These are phyloP conservation scores for Clonostachys sp. DNA, from an alignment of 2,329 filamentous ascomycete genomes.

Conservation along the genomic window DNA sequence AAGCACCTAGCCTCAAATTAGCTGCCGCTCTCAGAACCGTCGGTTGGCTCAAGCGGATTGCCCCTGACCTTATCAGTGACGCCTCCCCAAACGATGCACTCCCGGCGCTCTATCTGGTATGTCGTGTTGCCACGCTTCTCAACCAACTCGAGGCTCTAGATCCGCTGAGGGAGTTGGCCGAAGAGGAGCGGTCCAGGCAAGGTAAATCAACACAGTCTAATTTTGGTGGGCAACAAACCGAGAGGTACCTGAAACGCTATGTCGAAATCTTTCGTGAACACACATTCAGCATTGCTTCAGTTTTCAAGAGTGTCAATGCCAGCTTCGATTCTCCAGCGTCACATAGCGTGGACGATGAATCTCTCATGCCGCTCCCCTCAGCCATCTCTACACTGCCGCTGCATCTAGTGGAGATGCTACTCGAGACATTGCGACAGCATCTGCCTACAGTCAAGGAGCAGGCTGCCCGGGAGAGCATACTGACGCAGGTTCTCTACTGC, in stretches of 20 bases:
- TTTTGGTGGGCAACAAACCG: slow-evolving; percentile 83
- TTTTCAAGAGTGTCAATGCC: slow-evolving; percentile 79
- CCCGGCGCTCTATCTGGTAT: slow-evolving; percentile 82
- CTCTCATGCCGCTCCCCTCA: slow-evolving; percentile 62
- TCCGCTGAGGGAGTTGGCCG: slow-evolving; percentile 81
- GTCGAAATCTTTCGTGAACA: slow-evolving; percentile 98
- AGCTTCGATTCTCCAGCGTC: slow-evolving; percentile 14
- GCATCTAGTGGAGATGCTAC: slow-evolving; percentile 75
- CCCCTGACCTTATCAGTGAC: slow-evolving; percentile 61
- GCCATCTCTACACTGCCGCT: slow-evolving; percentile 80
- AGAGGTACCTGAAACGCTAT: slow-evolving; percentile 89
- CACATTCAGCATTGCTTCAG: slow-evolving; percentile 90
- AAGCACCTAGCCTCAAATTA: slow-evolving; percentile 75
- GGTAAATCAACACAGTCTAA: slow-evolving; percentile 31
- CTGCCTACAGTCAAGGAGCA: slow-evolving; percentile 79
- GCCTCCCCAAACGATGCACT: slow-evolving; percentile 58
- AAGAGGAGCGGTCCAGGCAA: slow-evolving; percentile 66
- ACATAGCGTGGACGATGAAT: slow-evolving; percentile 13
- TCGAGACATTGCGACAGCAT: slow-evolving; percentile 70
- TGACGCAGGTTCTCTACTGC: slow-evolving; percentile 92
- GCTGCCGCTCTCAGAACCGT: slow-evolving; percentile 87
- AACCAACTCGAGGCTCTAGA: slow-evolving; percentile 78
- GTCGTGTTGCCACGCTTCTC: slow-evolving; percentile 74
- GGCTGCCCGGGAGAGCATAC: slow-evolving; percentile 75
- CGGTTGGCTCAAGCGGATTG: slow-evolving; percentile 82